Percentiles rank a stretch among this genome's conserved stretches.
phyloP scores from a whole-genome alignment of 805 yeast species.

The Priceomyces castillae region DNA sequence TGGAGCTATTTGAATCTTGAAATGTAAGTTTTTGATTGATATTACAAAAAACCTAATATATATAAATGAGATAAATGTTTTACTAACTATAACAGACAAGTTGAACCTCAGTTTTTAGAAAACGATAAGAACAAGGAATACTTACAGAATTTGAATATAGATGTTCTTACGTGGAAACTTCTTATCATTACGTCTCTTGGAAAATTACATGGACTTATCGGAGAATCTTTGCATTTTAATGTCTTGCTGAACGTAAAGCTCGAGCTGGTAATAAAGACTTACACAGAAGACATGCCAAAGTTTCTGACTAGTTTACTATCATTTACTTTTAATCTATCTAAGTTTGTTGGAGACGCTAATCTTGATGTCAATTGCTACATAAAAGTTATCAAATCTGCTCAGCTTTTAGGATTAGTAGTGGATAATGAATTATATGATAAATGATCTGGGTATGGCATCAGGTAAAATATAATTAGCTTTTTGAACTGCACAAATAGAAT shows the following conservation, averaged over 20 bases:
- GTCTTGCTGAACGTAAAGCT: constrained; percentile 17
- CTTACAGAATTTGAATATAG: constrained; percentile 20
- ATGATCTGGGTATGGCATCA: too few relatives aligned
- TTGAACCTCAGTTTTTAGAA: constrained; percentile 15
- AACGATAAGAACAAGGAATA: constrained; percentile 7
- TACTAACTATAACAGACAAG: constrained; percentile 11
- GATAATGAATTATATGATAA: constrained; percentile 5
- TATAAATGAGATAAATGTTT: neutral
- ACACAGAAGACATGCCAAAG: constrained; percentile 25
- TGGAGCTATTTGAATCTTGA: constrained; percentile 25
- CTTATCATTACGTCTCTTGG: constrained; percentile 21
- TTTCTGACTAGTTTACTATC: constrained; percentile 31
- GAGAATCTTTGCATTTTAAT: constrained; percentile 32
- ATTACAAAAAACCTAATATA: neutral
- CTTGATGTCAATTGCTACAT: constrained; percentile 18
- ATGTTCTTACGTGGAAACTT: constrained; percentile 32
- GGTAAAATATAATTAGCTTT: too few relatives aligned
- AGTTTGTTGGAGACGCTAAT: constrained; percentile 19
- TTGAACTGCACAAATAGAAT: too few relatives aligned
- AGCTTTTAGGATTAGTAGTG: constrained; percentile 20
- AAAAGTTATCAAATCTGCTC: constrained; percentile 14
- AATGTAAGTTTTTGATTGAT: constrained; percentile 17
- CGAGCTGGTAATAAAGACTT: constrained; percentile 24
- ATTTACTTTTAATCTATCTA: constrained; percentile 28
- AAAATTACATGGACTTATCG: constrained; percentile 32